A percentile compares a stretch with the other conserved stretches of the same genome.
Conservation (phyloP, 2,329 filamentous ascomycete genomes). For the Gnomoniopsis sp. region DNA sequence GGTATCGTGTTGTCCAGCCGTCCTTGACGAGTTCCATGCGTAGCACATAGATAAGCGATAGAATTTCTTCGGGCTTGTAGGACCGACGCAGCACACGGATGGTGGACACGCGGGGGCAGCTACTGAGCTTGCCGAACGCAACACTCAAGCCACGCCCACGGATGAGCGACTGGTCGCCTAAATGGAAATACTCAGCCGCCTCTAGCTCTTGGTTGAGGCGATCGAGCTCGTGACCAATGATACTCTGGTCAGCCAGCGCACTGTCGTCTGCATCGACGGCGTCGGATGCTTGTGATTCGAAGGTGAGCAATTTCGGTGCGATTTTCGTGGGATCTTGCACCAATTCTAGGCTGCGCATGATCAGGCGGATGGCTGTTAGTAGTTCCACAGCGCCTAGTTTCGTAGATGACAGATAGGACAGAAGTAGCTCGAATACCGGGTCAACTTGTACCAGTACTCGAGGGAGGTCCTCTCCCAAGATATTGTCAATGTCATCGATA, state of each 20-base stretch:
- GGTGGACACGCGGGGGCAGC: slow-evolving; percentile 58
- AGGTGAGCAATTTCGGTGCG: slow-evolving; percentile 19
- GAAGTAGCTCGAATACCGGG: slow-evolving; percentile 62
- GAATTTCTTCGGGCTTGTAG: slow-evolving; percentile 64
- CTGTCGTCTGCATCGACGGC: slow-evolving; percentile 27
- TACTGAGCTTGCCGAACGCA: slow-evolving; percentile 67
- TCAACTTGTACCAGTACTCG: slow-evolving; percentile 62
- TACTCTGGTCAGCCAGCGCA: slow-evolving; percentile 28
- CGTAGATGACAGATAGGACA: slow-evolving; percentile 62
- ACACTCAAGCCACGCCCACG: slow-evolving; percentile 63
- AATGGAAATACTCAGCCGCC: slow-evolving; percentile 59
- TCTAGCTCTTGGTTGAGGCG: slow-evolving; percentile 63
- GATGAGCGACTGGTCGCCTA: slow-evolving; percentile 60
- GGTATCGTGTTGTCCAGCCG: slow-evolving; percentile 71
- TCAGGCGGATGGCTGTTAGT: slow-evolving; percentile 59
- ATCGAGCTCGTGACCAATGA: slow-evolving; percentile 53
- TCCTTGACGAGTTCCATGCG: slow-evolving; percentile 71
- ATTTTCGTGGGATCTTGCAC: slow-evolving; percentile 40
- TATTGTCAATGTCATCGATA: slow-evolving; percentile 41
- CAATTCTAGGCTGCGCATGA: slow-evolving; percentile 68
- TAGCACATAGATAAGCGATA: slow-evolving; percentile 69
- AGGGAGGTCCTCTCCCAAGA: slow-evolving; percentile 59
- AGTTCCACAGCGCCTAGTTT: slow-evolving; percentile 65
- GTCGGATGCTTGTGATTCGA: slow-evolving; percentile 19
- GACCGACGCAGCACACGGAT: slow-evolving; percentile 61